These are phyloP conservation scores for Alternaria brassicae DNA, from an alignment of 2,329 filamentous ascomycete genomes.

Conservation along the genomic window DNA sequence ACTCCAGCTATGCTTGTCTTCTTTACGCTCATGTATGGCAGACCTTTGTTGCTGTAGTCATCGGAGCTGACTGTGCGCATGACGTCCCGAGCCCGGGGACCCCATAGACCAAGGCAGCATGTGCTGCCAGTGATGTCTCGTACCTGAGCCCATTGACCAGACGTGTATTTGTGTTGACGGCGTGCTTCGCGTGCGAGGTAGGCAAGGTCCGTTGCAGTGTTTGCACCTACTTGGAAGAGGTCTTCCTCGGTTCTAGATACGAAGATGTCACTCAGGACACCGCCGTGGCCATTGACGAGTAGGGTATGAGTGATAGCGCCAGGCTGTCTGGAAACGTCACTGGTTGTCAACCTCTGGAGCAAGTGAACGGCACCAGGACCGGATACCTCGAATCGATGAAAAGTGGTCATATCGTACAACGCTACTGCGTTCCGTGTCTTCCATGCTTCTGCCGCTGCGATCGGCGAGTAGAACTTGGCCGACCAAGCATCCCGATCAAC, in stretches of 20 bases:
- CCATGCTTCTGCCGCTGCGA: slow-evolving; percentile 68
- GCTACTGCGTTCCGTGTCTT: slow-evolving; percentile 68
- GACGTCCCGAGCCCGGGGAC: slow-evolving; percentile 62
- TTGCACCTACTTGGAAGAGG: slow-evolving; percentile 64
- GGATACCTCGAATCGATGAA: slow-evolving; percentile 64
- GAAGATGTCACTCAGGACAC: slow-evolving; percentile 65
- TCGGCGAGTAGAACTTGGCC: slow-evolving; percentile 63
- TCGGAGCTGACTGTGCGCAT: slow-evolving; percentile 56
- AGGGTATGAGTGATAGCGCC: slow-evolving; percentile 65
- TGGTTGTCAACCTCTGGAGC: slow-evolving; percentile 62
- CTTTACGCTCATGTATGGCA: slow-evolving; percentile 62
- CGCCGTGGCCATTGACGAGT: slow-evolving; percentile 61
- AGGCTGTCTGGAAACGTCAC: slow-evolving; percentile 56
- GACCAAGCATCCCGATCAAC: slow-evolving; percentile 67
- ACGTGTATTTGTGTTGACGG: slow-evolving; percentile 52
- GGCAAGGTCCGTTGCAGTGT: slow-evolving; percentile 61
- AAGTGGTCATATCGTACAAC: slow-evolving; percentile 69
- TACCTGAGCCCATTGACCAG: slow-evolving; percentile 58
- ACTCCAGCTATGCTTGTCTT: slow-evolving; percentile 60
- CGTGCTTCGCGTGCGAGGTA: slow-evolving; percentile 64
- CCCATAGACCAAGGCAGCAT: slow-evolving; percentile 69
- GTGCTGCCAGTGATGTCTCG: slow-evolving; percentile 67
- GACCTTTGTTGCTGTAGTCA: slow-evolving; percentile 55
- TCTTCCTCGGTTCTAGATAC: slow-evolving; percentile 61
- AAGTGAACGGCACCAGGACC: slow-evolving; percentile 65